Conservation (phyloP, 2,329 filamentous ascomycete species). For the Trichocomaceae sp. region DNA sequence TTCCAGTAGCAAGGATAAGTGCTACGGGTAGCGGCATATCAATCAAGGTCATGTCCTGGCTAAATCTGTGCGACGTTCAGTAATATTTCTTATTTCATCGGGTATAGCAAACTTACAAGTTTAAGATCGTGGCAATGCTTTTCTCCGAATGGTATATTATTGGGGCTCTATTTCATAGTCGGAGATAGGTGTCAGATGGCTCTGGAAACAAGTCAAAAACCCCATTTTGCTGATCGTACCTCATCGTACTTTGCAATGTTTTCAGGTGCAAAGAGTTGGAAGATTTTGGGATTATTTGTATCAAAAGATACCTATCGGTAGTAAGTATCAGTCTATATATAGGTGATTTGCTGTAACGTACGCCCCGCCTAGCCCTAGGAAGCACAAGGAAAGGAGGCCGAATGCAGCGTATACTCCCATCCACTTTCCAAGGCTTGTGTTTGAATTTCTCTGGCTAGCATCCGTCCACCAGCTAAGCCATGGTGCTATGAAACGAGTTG, state of each 20-base stretch:
- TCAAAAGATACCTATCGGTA: slow-evolving; percentile 5
- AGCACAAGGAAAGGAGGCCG: slow-evolving; percentile 5
- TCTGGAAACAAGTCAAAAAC: neutral
- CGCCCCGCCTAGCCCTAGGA: slow-evolving; percentile 6
- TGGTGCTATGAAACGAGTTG: neutral
- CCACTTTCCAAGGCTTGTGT: slow-evolving; percentile 3
- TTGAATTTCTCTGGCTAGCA: slow-evolving; percentile 3
- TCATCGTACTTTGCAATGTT: slow-evolving; percentile 3
- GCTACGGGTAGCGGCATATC: slow-evolving; percentile 39
- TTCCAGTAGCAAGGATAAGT: slow-evolving; percentile 33
- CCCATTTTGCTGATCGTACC: neutral
- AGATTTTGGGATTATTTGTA: slow-evolving; percentile 1
- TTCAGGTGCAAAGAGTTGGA: neutral
- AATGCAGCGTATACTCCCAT: slow-evolving; percentile 6
- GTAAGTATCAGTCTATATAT: neutral
- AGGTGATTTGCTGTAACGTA: neutral
- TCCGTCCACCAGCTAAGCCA: slow-evolving; percentile 9
- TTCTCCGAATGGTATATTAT: neutral
- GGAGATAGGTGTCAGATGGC: neutral
- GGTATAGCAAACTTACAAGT: neutral
- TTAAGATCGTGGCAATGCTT: neutral
- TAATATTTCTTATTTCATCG: neutral
- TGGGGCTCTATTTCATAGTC: neutral
- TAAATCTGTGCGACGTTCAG: slow-evolving; percentile 14
- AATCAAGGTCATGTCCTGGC: slow-evolving; percentile 40